phyloP scores from a whole-genome alignment of 164 flowering plant species.

The Piper longum region DNA sequence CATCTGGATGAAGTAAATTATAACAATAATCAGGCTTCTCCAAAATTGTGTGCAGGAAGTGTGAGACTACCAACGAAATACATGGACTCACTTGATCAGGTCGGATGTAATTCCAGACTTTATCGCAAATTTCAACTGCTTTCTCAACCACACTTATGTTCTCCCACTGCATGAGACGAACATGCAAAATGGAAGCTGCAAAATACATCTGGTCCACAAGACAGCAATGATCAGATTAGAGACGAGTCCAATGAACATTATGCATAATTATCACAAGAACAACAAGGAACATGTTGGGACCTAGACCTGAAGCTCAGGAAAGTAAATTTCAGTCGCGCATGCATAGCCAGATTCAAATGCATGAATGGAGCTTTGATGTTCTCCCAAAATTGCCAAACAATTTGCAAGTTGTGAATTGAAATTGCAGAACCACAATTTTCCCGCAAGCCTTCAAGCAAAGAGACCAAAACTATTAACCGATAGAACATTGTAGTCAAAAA shows the following conservation, averaged over 20 bases:
- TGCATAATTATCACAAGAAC: background rate
- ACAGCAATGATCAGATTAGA: slow-evolving; percentile 2
- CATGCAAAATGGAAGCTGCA: slow-evolving; percentile 69
- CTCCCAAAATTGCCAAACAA: slow-evolving; percentile 69
- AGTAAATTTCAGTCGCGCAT: slow-evolving; percentile 45
- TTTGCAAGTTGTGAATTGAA: slow-evolving; percentile 84
- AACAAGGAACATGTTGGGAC: background rate
- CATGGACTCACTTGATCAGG: slow-evolving; percentile 41
- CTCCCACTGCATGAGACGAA: slow-evolving; percentile 84
- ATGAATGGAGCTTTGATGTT: slow-evolving; percentile 38
- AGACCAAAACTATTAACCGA: background rate
- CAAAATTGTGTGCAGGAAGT: background rate
- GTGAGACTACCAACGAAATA: background rate
- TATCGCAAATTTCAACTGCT: slow-evolving; percentile 47
- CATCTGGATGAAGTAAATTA: slow-evolving; percentile 20
- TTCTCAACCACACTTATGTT: slow-evolving; percentile 43
- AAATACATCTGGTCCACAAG: slow-evolving; percentile 65
- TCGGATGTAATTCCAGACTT: slow-evolving; percentile 55
- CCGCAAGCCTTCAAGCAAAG: slow-evolving; percentile 16
- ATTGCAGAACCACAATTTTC: slow-evolving; percentile 68
- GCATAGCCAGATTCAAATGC: slow-evolving; percentile 44
- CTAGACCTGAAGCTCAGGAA: slow-evolving; percentile 69
- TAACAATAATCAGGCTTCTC: background rate
- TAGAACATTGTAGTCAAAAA: background rate
- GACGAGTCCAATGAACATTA: background rate